Base-by-base conservation (phyloP, 371 early-diverging fungal genomes). In the Apophysomyces ossiformis region DNA sequence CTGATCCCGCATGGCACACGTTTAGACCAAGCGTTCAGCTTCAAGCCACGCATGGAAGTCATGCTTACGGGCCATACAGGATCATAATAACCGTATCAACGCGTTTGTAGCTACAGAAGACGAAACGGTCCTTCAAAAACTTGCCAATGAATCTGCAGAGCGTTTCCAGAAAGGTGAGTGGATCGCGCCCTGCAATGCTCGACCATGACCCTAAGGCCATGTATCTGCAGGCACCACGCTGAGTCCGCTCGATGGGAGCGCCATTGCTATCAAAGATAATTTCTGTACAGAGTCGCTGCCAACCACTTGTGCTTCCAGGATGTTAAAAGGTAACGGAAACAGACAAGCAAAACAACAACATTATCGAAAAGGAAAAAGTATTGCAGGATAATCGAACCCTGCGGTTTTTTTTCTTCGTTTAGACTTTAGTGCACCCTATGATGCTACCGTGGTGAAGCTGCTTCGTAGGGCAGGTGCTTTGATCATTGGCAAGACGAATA, bases 401-500 rank as follows among this genome's bases (percentile, higher is more conserved):
- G 32, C 1, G 32, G 32, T 26, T 26, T 26, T 26, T 26, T 26
- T 26, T n/a, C 21, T 35, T 13, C 2, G 2, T 21, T 7, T 67
- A 86, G 91, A 85, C 59, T 96, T 90, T 67, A 61, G 44, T 6
- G 88, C 96, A 11, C 95, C 95, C 0, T 91, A 83, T 66, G 85
- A 91, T 26, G 93, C 97, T 0, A 95, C 95, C 2, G 90, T 87
- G 0, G 90, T 94, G 2, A 62, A 79, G 12, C 70, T 79, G 12
- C 76, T 96, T 7, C 69, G 74, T 35, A 66, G 83, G 0, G 84
- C 89, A 0, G 96, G 97, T 2, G 93, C 87, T 0, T 70, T 90
- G 7, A 76, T 92, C 8, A 79, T 91, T 7, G 96, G 95, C n/a
- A 94, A 95, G 64, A 88, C 93, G 12, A 97, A 96, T 74, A 90